Conservation (phyloP, 192 early-diverging fungal genomes). For the Lunasporangiospora selenospora region DNA sequence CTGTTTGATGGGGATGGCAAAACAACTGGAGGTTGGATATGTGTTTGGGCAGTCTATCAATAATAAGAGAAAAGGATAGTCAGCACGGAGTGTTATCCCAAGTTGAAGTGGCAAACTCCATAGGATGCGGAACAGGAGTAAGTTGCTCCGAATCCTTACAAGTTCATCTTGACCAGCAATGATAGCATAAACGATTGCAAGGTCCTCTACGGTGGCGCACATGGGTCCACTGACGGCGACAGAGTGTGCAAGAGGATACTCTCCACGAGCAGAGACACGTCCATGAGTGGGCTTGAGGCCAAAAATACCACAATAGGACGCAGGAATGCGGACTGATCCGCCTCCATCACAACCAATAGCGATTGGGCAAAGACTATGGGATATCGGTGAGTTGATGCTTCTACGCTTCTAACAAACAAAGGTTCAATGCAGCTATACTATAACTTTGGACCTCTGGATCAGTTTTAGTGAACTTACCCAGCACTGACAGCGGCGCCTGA, state of each 20-base stretch:
- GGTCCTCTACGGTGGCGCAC: constrained; percentile 69
- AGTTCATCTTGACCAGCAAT: constrained; percentile 63
- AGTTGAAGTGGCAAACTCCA: too few relatives aligned
- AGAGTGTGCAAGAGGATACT: constrained; percentile 59
- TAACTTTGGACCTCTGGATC: too few relatives aligned
- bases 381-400: too few relatives aligned
- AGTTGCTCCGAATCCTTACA: constrained; percentile 30
- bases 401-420: too few relatives aligned
- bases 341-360: constrained; percentile 78
- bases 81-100: too few relatives aligned
- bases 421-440: too few relatives aligned
- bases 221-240: constrained; percentile 73
- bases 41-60: constrained; percentile 53
- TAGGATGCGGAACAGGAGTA: too few relatives aligned
- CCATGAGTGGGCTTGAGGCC: constrained; percentile 78
- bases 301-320: constrained; percentile 75
- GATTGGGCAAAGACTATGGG: constrained; percentile 60
- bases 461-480: too few relatives aligned
- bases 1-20: constrained; percentile 29
- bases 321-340: constrained; percentile 72
- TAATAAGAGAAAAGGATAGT: too few relatives aligned
- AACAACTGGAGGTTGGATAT: constrained; percentile 58
- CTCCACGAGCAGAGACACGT: constrained; percentile 64
- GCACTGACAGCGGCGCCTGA: constrained; percentile 65
- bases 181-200: constrained; percentile 69